Evolutionary conservation across 495 filamentous ascomycete genomes (phyloP).

Genomic region (Xylaria telfairii): DNA sequence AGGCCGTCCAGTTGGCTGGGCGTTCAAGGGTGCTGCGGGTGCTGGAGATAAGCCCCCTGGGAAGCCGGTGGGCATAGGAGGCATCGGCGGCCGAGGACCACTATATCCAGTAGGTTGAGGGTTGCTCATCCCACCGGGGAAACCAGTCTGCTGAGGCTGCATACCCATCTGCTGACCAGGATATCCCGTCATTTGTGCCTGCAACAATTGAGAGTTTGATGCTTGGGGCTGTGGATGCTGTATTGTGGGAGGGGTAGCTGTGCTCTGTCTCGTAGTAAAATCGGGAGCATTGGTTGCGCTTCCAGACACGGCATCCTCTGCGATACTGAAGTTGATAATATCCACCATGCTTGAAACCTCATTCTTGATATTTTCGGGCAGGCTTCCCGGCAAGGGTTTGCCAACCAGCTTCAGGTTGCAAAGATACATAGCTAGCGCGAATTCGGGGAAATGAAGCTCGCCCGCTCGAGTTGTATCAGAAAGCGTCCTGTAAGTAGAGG

Average conservation of each 20-base stretch:
- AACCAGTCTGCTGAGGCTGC: constrained; percentile 65
- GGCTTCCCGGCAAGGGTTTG: constrained; percentile 71
- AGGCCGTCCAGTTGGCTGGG: constrained; percentile 94
- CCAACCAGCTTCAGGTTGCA: constrained; percentile 92
- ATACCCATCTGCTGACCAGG: constrained; percentile 62
- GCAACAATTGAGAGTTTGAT: constrained; percentile 77
- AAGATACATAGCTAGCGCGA: constrained; percentile 97
- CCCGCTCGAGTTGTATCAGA: constrained; percentile 97
- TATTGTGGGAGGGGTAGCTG: constrained; percentile 71
- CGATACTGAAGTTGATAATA: constrained; percentile 94
- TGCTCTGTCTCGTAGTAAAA: constrained; percentile 72
- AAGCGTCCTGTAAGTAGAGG: constrained; percentile 68
- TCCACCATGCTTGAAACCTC: constrained; percentile 99
- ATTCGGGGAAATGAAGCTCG: constrained; percentile 96
- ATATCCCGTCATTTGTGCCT: constrained; percentile 77
- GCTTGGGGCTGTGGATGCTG: constrained; percentile 86
- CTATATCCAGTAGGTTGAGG: constrained; percentile 66
- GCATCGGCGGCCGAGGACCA: constrained; percentile 88
- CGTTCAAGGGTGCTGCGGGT: constrained; percentile 71
- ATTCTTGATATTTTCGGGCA: constrained; percentile 89
- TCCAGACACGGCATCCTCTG: constrained; percentile 70
- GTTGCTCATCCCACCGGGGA: constrained; percentile 51
- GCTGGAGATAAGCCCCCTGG: constrained; percentile 69
- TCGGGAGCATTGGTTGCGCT: constrained; percentile 75
- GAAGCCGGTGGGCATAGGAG: constrained; percentile 91